phyloP scores from a whole-genome alignment of 306 rosid species.

The Vachellia pachyceras region DNA sequence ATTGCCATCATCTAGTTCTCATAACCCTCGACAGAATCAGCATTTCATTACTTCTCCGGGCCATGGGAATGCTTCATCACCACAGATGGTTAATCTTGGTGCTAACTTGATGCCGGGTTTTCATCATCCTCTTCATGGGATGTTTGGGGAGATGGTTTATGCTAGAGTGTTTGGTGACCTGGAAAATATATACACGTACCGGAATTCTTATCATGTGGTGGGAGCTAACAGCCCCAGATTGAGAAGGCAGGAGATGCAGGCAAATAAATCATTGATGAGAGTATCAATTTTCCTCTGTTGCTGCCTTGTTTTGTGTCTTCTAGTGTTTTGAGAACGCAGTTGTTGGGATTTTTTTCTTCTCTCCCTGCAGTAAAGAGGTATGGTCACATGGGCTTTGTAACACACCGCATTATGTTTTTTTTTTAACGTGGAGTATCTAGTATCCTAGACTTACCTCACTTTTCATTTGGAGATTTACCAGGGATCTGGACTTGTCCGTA shows the following conservation, averaged over 20 bases:
- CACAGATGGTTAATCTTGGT: not conserved
- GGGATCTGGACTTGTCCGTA: too few relatives aligned
- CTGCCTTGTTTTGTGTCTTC: slow-evolving; percentile 77
- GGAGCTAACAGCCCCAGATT: slow-evolving; percentile 59
- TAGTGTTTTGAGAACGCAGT: slow-evolving; percentile 60
- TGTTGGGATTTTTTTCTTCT: slow-evolving; percentile 24
- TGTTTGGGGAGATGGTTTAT: slow-evolving; percentile 81
- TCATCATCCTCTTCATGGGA: slow-evolving; percentile 59
- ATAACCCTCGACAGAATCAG: slow-evolving; percentile 69
- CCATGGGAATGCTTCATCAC: slow-evolving; percentile 52
- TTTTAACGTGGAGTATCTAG: not conserved
- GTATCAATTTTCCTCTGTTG: slow-evolving; percentile 81
- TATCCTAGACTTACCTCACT: too few relatives aligned
- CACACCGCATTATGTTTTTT: not conserved
- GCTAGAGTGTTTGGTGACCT: slow-evolving; percentile 74
- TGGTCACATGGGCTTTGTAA: not conserved
- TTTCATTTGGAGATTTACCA: too few relatives aligned
- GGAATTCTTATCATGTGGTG: slow-evolving; percentile 36
- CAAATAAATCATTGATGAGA: slow-evolving; percentile 76
- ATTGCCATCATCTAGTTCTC: slow-evolving; percentile 36
- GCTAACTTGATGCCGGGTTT: slow-evolving; percentile 45
- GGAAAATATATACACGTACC: slow-evolving; percentile 44
- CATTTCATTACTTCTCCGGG: slow-evolving; percentile 24
- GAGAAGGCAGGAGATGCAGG: slow-evolving; percentile 89
- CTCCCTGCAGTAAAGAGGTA: slow-evolving; percentile 32